phyloP scores from a whole-genome alignment of 805 yeast genomes.

The Saccharomyces mikatae region DNA sequence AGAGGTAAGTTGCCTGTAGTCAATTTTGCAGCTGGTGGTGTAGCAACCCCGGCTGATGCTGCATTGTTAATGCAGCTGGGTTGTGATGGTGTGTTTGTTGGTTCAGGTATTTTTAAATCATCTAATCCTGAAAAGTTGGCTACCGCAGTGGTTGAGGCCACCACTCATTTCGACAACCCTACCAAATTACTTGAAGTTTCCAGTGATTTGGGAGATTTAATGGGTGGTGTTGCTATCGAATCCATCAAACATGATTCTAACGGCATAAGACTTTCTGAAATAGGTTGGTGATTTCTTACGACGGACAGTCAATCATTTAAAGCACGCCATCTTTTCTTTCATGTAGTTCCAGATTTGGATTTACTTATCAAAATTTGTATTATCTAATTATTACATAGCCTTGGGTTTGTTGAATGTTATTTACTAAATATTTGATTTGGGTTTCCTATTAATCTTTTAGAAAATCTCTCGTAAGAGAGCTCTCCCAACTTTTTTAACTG shows the following conservation, averaged over 20 bases:
- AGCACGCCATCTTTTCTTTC: not conserved
- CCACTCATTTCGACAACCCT: slow-evolving; percentile 60
- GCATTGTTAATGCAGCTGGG: slow-evolving; percentile 73
- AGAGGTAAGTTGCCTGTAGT: slow-evolving; percentile 67
- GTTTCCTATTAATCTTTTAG: not conserved
- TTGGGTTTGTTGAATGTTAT: not conserved
- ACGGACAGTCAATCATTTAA: not conserved
- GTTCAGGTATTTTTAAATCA: slow-evolving; percentile 73
- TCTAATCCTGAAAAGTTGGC: slow-evolving; percentile 67
- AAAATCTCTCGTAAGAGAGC: not conserved
- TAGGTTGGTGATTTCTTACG: slow-evolving; percentile 39
- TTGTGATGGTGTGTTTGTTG: slow-evolving; percentile 67
- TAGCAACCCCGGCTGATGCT: slow-evolving; percentile 81
- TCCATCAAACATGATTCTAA: slow-evolving; percentile 34
- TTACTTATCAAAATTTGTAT: not conserved
- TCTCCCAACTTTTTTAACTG: not conserved
- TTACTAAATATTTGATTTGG: not conserved
- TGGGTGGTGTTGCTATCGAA: slow-evolving; percentile 63
- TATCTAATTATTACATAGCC: not conserved
- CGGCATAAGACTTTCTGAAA: slow-evolving; percentile 33
- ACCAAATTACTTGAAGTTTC: slow-evolving; percentile 53
- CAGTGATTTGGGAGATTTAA: slow-evolving; percentile 64
- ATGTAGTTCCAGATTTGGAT: not conserved
- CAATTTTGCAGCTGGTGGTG: slow-evolving; percentile 81
- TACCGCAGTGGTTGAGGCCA: slow-evolving; percentile 71